Percentiles rank a stretch among this genome's conserved stretches.
Conservation (phyloP, 1,284 basidiomycete genomes). For the Boletus mariae region DNA sequence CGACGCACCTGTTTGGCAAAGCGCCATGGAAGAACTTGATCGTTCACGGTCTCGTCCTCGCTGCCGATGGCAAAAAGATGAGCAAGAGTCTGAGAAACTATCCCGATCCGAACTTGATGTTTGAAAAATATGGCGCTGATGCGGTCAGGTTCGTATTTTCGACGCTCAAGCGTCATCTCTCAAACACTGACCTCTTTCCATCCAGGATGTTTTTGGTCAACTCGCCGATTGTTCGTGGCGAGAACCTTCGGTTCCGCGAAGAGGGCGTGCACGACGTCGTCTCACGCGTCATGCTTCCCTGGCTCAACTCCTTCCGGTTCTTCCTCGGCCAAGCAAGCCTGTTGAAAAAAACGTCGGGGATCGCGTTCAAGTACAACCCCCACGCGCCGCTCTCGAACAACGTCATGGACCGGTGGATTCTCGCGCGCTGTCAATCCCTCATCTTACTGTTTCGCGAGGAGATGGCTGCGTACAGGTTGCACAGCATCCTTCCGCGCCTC, state of each 20-base stretch:
- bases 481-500: slow-evolving; percentile 94
- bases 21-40: slow-evolving; percentile 99
- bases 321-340: slow-evolving; percentile 95
- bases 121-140: slow-evolving; percentile 93
- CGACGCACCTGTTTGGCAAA: slow-evolving; percentile 88
- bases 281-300: slow-evolving; percentile 93
- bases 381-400: slow-evolving; percentile 85
- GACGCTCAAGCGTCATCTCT: too few species aligned
- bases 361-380: slow-evolving; percentile 85
- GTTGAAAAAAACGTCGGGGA: slow-evolving; percentile 78
- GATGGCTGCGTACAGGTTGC: slow-evolving; percentile 98
- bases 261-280: slow-evolving; percentile 97
- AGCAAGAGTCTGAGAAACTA: slow-evolving; percentile 98
- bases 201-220: slow-evolving; percentile 95
- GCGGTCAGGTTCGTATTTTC: slow-evolving; percentile 71
- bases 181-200: neutral
- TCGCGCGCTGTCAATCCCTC: slow-evolving; percentile 94
- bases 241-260: slow-evolving; percentile 97
- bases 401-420: slow-evolving; percentile 98
- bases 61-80: slow-evolving; percentile 99
- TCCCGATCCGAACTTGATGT: slow-evolving; percentile 93
- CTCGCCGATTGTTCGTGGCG: slow-evolving; percentile 96
- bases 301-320: slow-evolving; percentile 99
- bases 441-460: slow-evolving; percentile 90
- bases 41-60: slow-evolving; percentile 93